Percentiles rank a stretch among this genome's conserved stretches.
phyloP scores from a whole-genome alignment of 441 rosid species.

The Gossypium laxum region DNA sequence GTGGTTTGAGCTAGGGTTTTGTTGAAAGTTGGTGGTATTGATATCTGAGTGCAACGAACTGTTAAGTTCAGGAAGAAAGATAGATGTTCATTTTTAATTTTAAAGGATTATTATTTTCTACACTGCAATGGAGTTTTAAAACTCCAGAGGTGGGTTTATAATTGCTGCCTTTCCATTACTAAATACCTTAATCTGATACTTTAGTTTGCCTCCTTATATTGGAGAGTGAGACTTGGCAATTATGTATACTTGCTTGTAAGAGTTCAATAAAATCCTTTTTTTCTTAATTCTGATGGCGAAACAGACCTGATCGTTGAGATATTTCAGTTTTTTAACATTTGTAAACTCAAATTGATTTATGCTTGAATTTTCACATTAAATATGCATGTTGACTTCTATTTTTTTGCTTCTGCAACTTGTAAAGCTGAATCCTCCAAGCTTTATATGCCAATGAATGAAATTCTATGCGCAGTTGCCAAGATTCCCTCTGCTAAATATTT shows the following conservation, averaged over 20 bases:
- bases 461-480: neutral
- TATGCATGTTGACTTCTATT: neutral
- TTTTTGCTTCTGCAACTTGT: neutral
- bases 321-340: neutral
- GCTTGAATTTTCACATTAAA: neutral
- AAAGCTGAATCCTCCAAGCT: neutral
- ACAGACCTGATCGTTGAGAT: neutral
- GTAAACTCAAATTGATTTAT: neutral
- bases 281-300: neutral
- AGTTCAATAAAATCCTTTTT: neutral
- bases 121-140: neutral
- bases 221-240: neutral
- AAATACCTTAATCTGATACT: neutral
- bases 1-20: neutral
- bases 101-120: neutral
- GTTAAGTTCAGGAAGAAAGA: neutral
- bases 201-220: neutral
- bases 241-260: neutral
- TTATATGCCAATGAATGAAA: neutral
- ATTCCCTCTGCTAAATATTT: neutral
- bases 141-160: neutral
- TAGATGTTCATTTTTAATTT: neutral
- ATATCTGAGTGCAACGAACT: slow-evolving; percentile 2
- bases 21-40: neutral
- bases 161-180: neutral